phyloP scores from a whole-genome alignment of 441 rosid genomes.

The Populus hybrid region DNA sequence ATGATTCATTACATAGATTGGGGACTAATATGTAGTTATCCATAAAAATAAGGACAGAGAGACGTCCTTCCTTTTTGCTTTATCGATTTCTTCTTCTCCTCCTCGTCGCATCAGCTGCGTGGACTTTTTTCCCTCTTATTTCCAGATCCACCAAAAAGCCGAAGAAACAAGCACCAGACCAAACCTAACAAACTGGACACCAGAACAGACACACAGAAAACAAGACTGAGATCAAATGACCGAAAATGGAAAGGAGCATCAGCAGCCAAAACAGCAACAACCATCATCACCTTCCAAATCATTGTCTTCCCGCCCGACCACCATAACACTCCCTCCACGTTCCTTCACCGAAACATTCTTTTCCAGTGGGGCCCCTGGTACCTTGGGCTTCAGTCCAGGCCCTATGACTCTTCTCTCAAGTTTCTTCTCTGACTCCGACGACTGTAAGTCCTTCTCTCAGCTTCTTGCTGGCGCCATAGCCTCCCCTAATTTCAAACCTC shows the following conservation, averaged over 20 bases:
- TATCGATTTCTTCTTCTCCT: neutral
- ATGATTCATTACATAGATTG: neutral
- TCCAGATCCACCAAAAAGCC: constrained; percentile 16
- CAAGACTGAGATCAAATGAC: constrained; percentile 15
- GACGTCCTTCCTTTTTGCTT: neutral
- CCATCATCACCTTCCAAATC: constrained; percentile 13
- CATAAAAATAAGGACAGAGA: neutral
- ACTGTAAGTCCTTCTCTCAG: constrained; percentile 80
- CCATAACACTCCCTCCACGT: constrained; percentile 70
- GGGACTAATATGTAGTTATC: neutral
- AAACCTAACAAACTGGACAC: neutral
- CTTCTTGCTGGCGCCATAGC: constrained; percentile 81
- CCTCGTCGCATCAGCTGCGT: constrained; percentile 3
- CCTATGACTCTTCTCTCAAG: constrained; percentile 89
- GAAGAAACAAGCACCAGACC: neutral
- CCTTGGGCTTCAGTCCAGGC: constrained; percentile 78
- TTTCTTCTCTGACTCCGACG: constrained; percentile 72
- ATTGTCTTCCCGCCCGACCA: constrained; percentile 41
- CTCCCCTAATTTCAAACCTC: constrained; percentile 42
- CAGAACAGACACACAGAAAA: neutral
- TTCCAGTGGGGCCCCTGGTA: constrained; percentile 4
- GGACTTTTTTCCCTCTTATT: constrained; percentile 16
- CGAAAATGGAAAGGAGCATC: constrained; percentile 4
- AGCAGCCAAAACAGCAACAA: neutral
- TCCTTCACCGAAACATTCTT: constrained; percentile 47